phyloP scores from a whole-genome alignment of 2,329 filamentous ascomycete species.

The Pseudogymnoascus sp. region DNA sequence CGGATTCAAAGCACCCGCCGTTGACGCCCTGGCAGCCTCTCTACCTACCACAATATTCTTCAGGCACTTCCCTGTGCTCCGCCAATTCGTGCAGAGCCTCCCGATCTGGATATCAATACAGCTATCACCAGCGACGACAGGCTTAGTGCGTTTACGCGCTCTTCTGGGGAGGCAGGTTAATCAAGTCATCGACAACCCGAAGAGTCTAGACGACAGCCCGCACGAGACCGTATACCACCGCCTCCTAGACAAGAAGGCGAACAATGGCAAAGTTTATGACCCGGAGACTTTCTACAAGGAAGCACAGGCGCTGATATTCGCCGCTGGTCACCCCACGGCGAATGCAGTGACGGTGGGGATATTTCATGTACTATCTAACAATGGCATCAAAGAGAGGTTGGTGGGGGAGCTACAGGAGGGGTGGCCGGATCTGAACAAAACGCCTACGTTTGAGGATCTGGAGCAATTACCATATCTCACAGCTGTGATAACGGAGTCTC shows the following conservation, averaged over 20 bases:
- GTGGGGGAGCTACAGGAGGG: slow-evolving; percentile 33
- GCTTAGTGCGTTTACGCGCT: slow-evolving; percentile 17
- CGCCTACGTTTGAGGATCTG: slow-evolving; percentile 25
- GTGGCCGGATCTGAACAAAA: slow-evolving; percentile 27
- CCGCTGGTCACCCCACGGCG: slow-evolving; percentile 37
- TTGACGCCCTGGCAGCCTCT: slow-evolving; percentile 32
- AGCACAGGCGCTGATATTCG: slow-evolving; percentile 38
- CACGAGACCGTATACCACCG: slow-evolving; percentile 30
- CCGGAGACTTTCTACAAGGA: slow-evolving; percentile 34
- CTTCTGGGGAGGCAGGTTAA: slow-evolving; percentile 22
- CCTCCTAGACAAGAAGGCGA: slow-evolving; percentile 25
- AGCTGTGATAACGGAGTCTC: neutral
- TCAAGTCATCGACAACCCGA: slow-evolving; percentile 21
- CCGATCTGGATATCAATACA: slow-evolving; percentile 17
- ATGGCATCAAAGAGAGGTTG: slow-evolving; percentile 28
- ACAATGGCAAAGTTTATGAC: slow-evolving; percentile 22
- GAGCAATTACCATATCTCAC: slow-evolving; percentile 12
- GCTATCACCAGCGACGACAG: slow-evolving; percentile 18
- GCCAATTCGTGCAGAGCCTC: slow-evolving; percentile 15
- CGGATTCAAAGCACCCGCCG: slow-evolving; percentile 33
- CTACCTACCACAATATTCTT: slow-evolving; percentile 29
- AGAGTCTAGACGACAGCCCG: slow-evolving; percentile 20
- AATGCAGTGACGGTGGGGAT: slow-evolving; percentile 34
- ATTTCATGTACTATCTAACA: slow-evolving; percentile 33
- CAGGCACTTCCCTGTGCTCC: slow-evolving; percentile 29